These are phyloP conservation scores for Cylindrotheca fusiformis DNA, from an alignment of 108 stramenopile genomes.

Conservation along the genomic window DNA sequence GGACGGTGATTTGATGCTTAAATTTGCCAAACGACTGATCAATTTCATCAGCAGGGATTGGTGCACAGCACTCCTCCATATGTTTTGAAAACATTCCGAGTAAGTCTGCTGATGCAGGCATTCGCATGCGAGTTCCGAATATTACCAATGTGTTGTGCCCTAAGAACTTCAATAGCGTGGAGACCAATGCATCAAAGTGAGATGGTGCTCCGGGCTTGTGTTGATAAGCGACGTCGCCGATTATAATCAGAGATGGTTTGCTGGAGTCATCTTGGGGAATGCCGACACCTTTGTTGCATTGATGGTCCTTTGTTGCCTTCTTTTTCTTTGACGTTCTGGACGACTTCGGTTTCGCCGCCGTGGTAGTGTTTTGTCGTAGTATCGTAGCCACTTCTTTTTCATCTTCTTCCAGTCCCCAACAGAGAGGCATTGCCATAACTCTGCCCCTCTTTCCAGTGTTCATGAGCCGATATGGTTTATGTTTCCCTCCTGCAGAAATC, in stretches of 20 bases:
- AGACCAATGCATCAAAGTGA: slow-evolving; percentile 51
- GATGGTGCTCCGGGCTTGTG: slow-evolving; percentile 54
- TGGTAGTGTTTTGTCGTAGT: slow-evolving; percentile 5
- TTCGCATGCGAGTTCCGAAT: slow-evolving; percentile 58
- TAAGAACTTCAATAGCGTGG: slow-evolving; percentile 38
- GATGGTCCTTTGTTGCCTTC: slow-evolving; percentile 2
- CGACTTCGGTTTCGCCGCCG: background rate
- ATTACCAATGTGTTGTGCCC: slow-evolving; percentile 36
- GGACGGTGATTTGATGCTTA: slow-evolving; percentile 55
- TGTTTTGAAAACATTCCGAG: slow-evolving; percentile 40
- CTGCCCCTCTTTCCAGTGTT: slow-evolving; percentile 35
- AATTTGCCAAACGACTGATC: slow-evolving; percentile 39
- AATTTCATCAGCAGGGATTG: slow-evolving; percentile 48
- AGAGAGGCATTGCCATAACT: slow-evolving; percentile 37
- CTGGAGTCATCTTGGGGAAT: background rate
- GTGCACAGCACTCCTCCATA: slow-evolving; percentile 42
- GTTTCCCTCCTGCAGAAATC: slow-evolving; percentile 7
- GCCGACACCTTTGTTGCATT: no score
- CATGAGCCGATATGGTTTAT: slow-evolving; percentile 23
- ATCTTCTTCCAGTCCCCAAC: slow-evolving; percentile 45
- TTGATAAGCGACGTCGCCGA: slow-evolving; percentile 62
- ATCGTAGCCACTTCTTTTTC: slow-evolving; percentile 22
- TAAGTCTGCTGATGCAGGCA: slow-evolving; percentile 49
- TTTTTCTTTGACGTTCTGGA: slow-evolving; percentile 6
- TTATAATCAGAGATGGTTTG: slow-evolving; percentile 44